These are phyloP conservation scores for Ustilago curta DNA, from an alignment of 1,284 basidiomycete genomes.

Conservation along the genomic window DNA sequence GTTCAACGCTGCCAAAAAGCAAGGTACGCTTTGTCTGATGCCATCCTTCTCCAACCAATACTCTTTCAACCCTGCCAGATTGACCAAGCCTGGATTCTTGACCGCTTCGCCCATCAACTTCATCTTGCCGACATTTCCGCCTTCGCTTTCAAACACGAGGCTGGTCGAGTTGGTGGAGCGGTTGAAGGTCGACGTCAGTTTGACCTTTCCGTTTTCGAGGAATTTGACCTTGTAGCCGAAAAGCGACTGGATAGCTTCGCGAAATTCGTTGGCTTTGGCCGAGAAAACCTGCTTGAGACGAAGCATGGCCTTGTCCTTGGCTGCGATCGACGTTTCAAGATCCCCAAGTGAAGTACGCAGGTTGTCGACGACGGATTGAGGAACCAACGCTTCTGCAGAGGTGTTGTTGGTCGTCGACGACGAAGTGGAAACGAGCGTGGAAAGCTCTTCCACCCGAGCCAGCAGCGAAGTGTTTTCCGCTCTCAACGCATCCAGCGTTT, in stretches of 20 bases:
- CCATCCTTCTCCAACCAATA: slow-evolving; percentile 72
- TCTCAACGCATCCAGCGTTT: slow-evolving; percentile 77
- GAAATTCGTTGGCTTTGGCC: slow-evolving; percentile 82
- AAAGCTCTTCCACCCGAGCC: slow-evolving; percentile 65
- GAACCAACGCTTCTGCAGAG: slow-evolving; percentile 72
- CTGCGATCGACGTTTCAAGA: slow-evolving; percentile 72
- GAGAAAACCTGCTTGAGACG: slow-evolving; percentile 79
- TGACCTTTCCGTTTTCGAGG: slow-evolving; percentile 83
- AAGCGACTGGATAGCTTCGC: slow-evolving; percentile 81
- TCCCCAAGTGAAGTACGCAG: slow-evolving; percentile 76
- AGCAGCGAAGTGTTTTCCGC: slow-evolving; percentile 80
- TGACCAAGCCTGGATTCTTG: slow-evolving; percentile 45
- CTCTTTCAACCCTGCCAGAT: slow-evolving; percentile 65
- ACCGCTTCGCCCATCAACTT: slow-evolving; percentile 71
- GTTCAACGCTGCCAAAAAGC: slow-evolving; percentile 73
- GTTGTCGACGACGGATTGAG: slow-evolving; percentile 76
- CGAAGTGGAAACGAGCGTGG: slow-evolving; percentile 38
- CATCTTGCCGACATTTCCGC: slow-evolving; percentile 72
- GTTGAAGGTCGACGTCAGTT: slow-evolving; percentile 81
- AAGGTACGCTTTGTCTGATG: slow-evolving; percentile 71
- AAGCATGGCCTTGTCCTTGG: slow-evolving; percentile 79
- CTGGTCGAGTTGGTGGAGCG: slow-evolving; percentile 71
- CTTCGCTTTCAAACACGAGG: slow-evolving; percentile 71
- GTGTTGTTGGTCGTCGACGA: slow-evolving; percentile 2
- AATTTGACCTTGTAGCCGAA: slow-evolving; percentile 87